A percentile compares a stretch with the other conserved stretches of the same genome.
These are phyloP conservation scores for Gnetum montanum DNA, from an alignment of 75 land plant genomes.

Conservation along the genomic window DNA sequence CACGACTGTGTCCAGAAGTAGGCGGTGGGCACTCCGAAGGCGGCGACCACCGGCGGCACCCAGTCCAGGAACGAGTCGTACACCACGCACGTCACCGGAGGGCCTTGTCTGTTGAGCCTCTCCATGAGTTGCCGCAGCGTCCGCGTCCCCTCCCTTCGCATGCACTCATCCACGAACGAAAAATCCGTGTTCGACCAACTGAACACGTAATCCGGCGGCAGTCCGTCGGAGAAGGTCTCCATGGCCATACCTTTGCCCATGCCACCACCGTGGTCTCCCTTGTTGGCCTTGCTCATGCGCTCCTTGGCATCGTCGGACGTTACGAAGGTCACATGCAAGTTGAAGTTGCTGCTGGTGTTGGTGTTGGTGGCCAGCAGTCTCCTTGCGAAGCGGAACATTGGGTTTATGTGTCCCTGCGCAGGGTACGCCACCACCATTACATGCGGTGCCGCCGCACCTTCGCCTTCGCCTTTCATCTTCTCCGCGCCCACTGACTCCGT, in stretches of 20 bases:
- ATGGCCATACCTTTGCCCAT: background rate
- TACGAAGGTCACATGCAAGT: conserved; percentile 1
- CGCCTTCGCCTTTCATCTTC: too few species aligned
- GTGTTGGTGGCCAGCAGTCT: too few species aligned
- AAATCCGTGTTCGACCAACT: background rate
- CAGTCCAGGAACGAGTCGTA: conserved; percentile 45
- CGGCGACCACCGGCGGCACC: conserved; percentile 38
- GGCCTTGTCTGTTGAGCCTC: conserved; percentile 7
- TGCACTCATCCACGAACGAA: background rate
- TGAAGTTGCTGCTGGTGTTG: too few species aligned
- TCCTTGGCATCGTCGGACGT: background rate
- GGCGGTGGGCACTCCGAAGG: conserved; percentile 26
- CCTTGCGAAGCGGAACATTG: too few species aligned
- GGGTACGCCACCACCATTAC: too few species aligned
- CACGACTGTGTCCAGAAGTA: conserved; percentile 62
- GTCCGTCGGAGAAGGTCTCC: background rate
- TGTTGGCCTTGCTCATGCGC: background rate
- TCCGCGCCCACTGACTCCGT: too few species aligned
- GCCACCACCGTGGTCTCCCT: background rate
- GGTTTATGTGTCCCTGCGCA: too few species aligned
- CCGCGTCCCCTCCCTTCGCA: background rate
- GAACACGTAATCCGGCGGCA: background rate
- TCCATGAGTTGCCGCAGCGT: conserved; percentile 20
- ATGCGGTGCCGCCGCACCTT: too few species aligned
- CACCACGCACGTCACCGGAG: conserved; percentile 35